Base-by-base conservation (phyloP, 108 stramenopile genomes). In the Bacterosira constricta region DNA sequence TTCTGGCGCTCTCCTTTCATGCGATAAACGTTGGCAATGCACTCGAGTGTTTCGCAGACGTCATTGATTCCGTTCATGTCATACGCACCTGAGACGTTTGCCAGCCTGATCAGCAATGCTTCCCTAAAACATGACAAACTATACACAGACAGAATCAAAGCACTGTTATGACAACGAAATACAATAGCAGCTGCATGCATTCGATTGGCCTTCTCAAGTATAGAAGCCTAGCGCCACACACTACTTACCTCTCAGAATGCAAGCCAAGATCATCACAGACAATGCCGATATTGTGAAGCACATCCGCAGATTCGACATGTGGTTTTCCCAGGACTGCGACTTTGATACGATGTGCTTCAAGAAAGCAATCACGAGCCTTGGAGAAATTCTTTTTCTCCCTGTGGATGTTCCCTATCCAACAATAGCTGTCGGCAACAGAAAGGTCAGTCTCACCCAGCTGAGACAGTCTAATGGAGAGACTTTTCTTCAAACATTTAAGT, bases 401-500 rank as follows among this genome's bases (percentile, higher is more conserved):
- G 50, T 85, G 70, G 15, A 85, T 75, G 15, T 83, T 85, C 13
- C 85, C 85, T n/a, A 85, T 76, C 84, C 84, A 85, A 15, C 84
- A 78, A 3, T 69, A 41, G 20, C 76, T 85, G 21, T 85, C 80
- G 7, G 84, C 80, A 51, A 81, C 77, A 13, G 64, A 72, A n/a
- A 72, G 29, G 6, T 84, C 79, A 10, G 38, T 63, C 1, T 61
- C 60, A 0, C 71, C 72, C 6, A 71, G 55, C 49, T 41, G 8
- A 38, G 60, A 13, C 36, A 63, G 31, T 36, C 75, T 42, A 10
- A 85, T 82, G 3, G 72, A 72, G 20, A 85, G 42, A 23, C 71
- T 66, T 36, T 68, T 81, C 55, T 78, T 59, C 23, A 85, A 75
- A 41, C 79, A 76, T 42, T 75, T 71, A 63, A 85, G 69, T 17